Conservation (phyloP, 352 stramenopile species). For the Globisporangium rhizosaccharum region DNA sequence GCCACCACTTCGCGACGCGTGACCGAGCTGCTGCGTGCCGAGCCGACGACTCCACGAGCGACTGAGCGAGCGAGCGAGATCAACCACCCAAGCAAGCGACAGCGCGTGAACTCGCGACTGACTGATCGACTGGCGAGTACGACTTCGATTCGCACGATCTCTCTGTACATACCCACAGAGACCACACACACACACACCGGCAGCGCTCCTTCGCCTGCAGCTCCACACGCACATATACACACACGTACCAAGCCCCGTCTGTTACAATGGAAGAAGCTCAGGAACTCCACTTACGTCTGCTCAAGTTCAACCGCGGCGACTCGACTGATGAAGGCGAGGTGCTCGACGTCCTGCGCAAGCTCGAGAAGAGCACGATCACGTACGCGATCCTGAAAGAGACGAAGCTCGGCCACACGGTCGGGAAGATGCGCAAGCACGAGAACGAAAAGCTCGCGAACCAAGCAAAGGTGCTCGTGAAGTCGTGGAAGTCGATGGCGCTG, state of each 20-base stretch:
- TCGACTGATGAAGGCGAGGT: constrained; percentile 46
- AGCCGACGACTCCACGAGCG: too few relatives aligned
- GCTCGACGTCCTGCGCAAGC: constrained; percentile 54
- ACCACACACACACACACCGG: background rate
- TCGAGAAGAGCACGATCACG: constrained; percentile 58
- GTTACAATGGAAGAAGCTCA: constrained; percentile 62
- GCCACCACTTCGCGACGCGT: background rate
- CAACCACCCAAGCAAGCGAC: background rate
- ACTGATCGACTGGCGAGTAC: background rate
- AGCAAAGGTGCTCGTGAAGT: constrained; percentile 78
- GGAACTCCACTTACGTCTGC: constrained; percentile 57
- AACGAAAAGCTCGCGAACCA: constrained; percentile 74
- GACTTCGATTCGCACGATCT: background rate
- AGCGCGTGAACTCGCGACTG: background rate
- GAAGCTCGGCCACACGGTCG: constrained; percentile 78
- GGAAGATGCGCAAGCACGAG: constrained; percentile 86
- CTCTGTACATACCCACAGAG: background rate
- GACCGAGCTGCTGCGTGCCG: too few relatives aligned
- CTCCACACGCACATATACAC: background rate
- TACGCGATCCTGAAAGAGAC: constrained; percentile 78
- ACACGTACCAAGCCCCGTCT: too few relatives aligned
- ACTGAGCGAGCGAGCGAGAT: too few relatives aligned
- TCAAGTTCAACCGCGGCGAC: constrained; percentile 70
- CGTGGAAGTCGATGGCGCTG: constrained; percentile 83
- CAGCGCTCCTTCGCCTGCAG: background rate